Conservation (phyloP, 202 grass and related monocot species). For the Alloteropsis angusta region DNA sequence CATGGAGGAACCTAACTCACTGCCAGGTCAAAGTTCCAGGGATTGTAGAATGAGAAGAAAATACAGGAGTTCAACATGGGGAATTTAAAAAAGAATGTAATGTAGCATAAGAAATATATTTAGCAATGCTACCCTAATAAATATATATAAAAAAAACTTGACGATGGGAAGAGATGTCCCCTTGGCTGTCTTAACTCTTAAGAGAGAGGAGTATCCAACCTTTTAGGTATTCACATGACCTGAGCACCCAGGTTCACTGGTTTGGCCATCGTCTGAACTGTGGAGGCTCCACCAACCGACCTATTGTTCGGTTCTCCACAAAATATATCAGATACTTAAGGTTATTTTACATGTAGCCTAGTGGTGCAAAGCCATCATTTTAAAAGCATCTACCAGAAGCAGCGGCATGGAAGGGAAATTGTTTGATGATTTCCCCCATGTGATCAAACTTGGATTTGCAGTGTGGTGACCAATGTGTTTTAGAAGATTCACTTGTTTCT, state of each 20-base stretch:
- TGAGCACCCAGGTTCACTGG: neutral
- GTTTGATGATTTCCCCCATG: neutral
- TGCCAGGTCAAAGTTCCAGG: neutral
- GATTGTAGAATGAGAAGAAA: neutral
- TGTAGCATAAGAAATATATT: neutral
- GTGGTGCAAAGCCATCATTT: neutral
- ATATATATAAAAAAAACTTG: neutral
- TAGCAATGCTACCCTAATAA: neutral
- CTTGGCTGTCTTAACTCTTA: neutral
- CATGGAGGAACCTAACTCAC: neutral
- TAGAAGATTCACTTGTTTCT: neutral
- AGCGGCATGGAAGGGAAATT: neutral
- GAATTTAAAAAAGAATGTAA: neutral
- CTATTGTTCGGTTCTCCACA: neutral
- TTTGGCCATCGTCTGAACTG: neutral
- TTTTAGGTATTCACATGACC: neutral
- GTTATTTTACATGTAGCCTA: neutral
- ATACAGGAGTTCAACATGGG: neutral
- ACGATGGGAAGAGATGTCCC: neutral
- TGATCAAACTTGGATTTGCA: neutral
- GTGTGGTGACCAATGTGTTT: neutral
- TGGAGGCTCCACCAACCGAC: neutral
- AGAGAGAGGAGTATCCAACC: neutral
- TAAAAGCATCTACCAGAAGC: neutral
- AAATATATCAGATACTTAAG: neutral